Conservation (phyloP, 1,284 basidiomycete species). For the Schizopora paradoxa region DNA sequence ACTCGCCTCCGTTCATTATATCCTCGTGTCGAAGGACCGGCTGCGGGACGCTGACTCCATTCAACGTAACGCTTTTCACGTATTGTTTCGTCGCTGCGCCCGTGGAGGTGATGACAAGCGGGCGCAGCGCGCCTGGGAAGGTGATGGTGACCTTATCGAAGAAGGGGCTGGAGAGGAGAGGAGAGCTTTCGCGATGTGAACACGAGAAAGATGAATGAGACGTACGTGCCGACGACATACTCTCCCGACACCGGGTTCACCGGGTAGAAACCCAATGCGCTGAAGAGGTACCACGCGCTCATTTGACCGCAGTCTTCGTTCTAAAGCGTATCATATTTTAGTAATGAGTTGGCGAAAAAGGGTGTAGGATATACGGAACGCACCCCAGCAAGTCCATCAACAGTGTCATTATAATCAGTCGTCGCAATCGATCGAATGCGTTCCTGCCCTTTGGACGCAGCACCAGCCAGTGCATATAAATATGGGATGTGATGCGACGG, state of each 20-base stretch:
- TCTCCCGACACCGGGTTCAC: constrained; percentile 73
- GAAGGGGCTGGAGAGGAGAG: constrained; percentile 44
- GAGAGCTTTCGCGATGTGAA: constrained; percentile 11
- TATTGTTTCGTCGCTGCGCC: constrained; percentile 55
- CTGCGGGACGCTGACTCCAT: constrained; percentile 36
- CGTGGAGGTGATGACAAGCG: constrained; percentile 44
- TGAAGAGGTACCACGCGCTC: constrained; percentile 85
- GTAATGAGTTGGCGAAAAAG: constrained; percentile 1
- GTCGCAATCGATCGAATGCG: constrained; percentile 63
- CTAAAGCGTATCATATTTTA: constrained; percentile 29
- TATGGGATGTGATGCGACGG: constrained; percentile 83
- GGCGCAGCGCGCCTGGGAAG: constrained; percentile 39
- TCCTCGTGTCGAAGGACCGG: constrained; percentile 55
- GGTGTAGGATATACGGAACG: constrained; percentile 17
- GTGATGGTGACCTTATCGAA: constrained; percentile 59
- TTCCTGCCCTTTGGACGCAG: constrained; percentile 64
- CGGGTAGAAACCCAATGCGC: constrained; percentile 81
- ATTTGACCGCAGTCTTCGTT: constrained; percentile 90
- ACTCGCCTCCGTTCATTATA: constrained; percentile 48
- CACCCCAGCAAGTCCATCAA: constrained; percentile 66
- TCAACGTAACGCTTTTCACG: constrained; percentile 50
- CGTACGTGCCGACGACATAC: constrained; percentile 68
- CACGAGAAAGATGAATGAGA: constrained; percentile 24
- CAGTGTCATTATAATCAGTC: constrained; percentile 61
- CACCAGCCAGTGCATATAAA: constrained; percentile 67